phyloP scores from a whole-genome alignment of 768 basidiomycete species.

The Tricholoma terreum region DNA sequence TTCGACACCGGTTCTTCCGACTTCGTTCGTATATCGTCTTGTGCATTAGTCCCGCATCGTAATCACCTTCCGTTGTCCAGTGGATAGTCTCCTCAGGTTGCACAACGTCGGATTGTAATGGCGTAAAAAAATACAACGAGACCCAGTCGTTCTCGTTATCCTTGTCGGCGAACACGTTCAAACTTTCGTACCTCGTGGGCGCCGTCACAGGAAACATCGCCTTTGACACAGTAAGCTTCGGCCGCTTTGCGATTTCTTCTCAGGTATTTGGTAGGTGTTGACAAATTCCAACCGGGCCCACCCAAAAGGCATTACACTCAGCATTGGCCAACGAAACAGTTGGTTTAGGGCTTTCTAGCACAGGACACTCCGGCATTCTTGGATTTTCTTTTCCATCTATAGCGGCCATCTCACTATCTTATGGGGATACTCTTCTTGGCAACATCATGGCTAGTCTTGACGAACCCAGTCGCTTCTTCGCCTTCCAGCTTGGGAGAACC shows the following conservation, averaged over 20 bases:
- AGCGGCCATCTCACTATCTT: conserved; percentile 41
- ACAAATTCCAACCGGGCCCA: background rate
- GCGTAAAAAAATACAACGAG: conserved; percentile 39
- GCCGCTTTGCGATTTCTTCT: conserved; percentile 39
- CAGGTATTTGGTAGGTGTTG: conserved; percentile 31
- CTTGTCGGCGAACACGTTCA: conserved; percentile 36
- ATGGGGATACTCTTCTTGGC: conserved; percentile 44
- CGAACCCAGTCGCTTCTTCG: conserved; percentile 44
- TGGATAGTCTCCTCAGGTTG: conserved; percentile 54
- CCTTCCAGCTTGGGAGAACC: conserved; percentile 44
- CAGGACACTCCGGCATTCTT: conserved; percentile 36
- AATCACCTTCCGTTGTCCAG: conserved; percentile 17
- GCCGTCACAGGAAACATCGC: conserved; percentile 45
- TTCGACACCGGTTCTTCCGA: conserved; percentile 61
- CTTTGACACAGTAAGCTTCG: conserved; percentile 45
- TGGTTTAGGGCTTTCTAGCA: conserved; percentile 40
- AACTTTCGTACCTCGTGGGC: conserved; percentile 48
- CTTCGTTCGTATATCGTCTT: conserved; percentile 33
- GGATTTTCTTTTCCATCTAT: conserved; percentile 50
- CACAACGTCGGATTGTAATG: conserved; percentile 40
- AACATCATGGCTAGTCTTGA: conserved; percentile 44
- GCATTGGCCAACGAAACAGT: conserved; percentile 37
- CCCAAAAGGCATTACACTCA: background rate
- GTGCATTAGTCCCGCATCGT: background rate
- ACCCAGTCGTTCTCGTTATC: conserved; percentile 27